Evolutionary conservation across 352 stramenopile species (phyloP), one percentile per base, ranked within the genome.

Genomic region (Phytopythium cucurbitacearum): DNA sequence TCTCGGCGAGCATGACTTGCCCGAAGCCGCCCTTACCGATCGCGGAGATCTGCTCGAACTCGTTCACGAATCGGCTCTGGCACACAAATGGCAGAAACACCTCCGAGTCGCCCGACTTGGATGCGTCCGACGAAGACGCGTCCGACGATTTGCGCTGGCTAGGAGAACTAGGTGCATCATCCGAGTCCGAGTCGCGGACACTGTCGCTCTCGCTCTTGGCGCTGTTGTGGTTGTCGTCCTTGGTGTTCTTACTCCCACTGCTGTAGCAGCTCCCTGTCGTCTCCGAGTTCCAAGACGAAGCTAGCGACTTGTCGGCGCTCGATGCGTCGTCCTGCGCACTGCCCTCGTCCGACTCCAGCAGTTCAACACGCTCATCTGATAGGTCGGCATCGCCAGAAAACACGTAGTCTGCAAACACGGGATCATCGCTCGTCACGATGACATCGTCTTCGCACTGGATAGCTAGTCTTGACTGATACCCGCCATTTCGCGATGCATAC

Each of bases 21-120:
- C 95, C 95, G 37, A 97, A 97, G 1, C 94, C 95, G 42, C 95
- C 95, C 62, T 96, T 85, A 12, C 94, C 95, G 47, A 98, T 82
- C 7, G 90, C 73, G 15, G 83, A 91, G 9, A 91, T 59, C 57
- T 94, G 78, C 34, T 87, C 73, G 67, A 94, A 94, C 43, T 94
- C 83, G 48, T 94, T 91, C 39, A 77, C 64, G 55, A 94, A 94
- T 34, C 83, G 83, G 40, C 80, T 89, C 48, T 89, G 83, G 56
- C 80, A 94, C 37, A 94, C 82, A 56, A 91, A 91, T 16, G 83
- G 80, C 40, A 94, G 87, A n/a, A 94, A 51, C 39, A 87, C 79
- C 43, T 92, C 76, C 0, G 64, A 75, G 42, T 88, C 78, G 53
- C 72, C 78, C 8, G 59, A 13, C 48, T 62, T 59, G 1, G 40